These are phyloP conservation scores for Crucihimalaya himalaica DNA, from an alignment of 345 rosid species.

Conservation along the genomic window DNA sequence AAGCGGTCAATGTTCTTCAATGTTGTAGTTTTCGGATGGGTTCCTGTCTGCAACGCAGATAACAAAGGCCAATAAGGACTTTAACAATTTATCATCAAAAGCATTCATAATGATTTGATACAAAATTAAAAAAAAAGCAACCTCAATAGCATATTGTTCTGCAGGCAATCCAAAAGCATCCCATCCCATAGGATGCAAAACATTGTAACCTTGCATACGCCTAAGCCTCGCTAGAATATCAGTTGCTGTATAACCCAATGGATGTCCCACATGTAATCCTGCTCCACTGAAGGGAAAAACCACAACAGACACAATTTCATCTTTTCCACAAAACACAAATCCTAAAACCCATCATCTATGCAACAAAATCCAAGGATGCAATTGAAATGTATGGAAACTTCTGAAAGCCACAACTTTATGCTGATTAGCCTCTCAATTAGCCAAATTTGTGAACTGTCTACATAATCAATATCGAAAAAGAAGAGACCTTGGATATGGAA, in stretches of 20 bases:
- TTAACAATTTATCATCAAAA: slow-evolving; percentile 1
- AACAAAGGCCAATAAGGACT: neutral
- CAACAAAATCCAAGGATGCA: neutral
- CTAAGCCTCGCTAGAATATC: slow-evolving; percentile 84
- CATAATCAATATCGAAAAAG: neutral
- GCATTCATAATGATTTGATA: neutral
- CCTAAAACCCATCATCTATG: neutral
- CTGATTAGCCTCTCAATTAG: neutral
- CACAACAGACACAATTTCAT: neutral
- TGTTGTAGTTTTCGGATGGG: slow-evolving; percentile 88
- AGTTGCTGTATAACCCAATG: slow-evolving; percentile 92
- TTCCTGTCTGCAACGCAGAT: slow-evolving; percentile 70
- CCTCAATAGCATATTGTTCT: slow-evolving; percentile 96
- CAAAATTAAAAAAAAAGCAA: slow-evolving; percentile 31
- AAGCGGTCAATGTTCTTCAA: slow-evolving; percentile 81
- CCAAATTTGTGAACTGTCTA: slow-evolving; percentile 7
- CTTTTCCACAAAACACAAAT: slow-evolving; percentile 2
- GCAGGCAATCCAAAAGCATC: slow-evolving; percentile 99
- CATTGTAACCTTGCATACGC: slow-evolving; percentile 95
- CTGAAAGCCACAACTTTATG: neutral
- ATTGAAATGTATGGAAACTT: neutral
- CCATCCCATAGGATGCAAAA: slow-evolving; percentile 97
- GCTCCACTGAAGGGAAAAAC: slow-evolving; percentile 66
- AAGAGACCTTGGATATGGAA: slow-evolving; percentile 95
- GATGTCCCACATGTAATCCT: slow-evolving; percentile 98